Base-by-base conservation (phyloP, 2,329 filamentous ascomycete genomes). In the Fonsecaea pugnacius region DNA sequence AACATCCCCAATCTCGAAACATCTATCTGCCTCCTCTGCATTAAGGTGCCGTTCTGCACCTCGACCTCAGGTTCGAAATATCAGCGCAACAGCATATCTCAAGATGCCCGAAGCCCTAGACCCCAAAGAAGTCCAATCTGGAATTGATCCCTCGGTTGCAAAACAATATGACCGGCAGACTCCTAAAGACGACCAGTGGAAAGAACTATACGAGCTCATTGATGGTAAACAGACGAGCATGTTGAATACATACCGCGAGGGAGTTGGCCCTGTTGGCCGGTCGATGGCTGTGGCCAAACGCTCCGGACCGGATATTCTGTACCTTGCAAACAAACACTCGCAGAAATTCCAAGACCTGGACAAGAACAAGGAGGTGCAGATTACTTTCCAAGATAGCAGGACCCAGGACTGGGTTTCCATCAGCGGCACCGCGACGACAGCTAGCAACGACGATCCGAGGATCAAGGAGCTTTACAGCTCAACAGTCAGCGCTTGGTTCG, bases 231-330 rank as follows among this genome's bases (percentile, higher is more conserved):
- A 82, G 69, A 77, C 81, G 63, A 73, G 78, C 57, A 66, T 70
- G 54, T 30, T 70, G 12, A 67, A 40, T 62, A 70, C 69, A 4
- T 63, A 62, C 40, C 69, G 69, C 27, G 35, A 56, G 6, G 62
- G 60, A n/a, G 51, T 65, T 30, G 69, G 69, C 4, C 58, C 56
- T 14, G 67, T 70, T 36, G 76, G 76, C 40, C 79, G 81, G 65
- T 78, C 78, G 61, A 83, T 83, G 81, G 80, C 77, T 52, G 71
- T 82, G 30, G 78, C 79, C 59, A 79, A 71, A 63, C 69, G 71
- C 58, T 69, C 70, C 56, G 81, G 82, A 10, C 81, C 81, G 6
- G 80, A 84, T 72, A 80, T 83, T 71, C 77, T 83, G 68, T 83
- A 82, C 75, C 77, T 83, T 53, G 73, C 79, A 71, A 83, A 83